Base-by-base conservation (phyloP, 2,329 filamentous ascomycete species). In the Fragosphaeria purpurea region DNA sequence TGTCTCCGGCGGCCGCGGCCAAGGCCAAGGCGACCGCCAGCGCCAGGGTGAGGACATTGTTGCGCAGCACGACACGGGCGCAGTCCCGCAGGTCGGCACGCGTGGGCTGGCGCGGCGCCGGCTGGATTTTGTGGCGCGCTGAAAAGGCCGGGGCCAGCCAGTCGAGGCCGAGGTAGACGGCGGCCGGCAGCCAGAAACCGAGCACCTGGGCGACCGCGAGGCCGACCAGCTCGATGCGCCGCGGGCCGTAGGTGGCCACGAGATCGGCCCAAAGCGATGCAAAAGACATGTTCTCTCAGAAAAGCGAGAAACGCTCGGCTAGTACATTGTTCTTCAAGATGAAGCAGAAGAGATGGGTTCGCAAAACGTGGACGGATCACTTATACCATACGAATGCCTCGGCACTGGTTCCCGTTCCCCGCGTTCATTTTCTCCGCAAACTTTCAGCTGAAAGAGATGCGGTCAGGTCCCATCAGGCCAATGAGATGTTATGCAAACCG, bases 91-190 rank as follows among this genome's bases (percentile, higher is more conserved):
- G 65, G n/a, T 78, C 72, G 3, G 58, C 55, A 1, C 59, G 41
- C 1, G 67, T 72, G 1, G 76, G 75, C 56, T 77, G 74, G 46
- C 70, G 72, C 1, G 70, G 69, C 0, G 70, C 66, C 0, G 74
- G 73, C 54, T 79, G 76, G 51, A 79, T 71, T 58, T 79, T 79
- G 65, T 79, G 75, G 5, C 64, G 65, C 7, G 64, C 63, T 0
- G 75, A 72, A 56, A 77, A 79, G 7, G 57, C 44, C 0, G 76
- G 76, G n/a, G 68, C 63, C 9, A 72, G 9, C 8, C 53, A 41
- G 55, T 75, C 71, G 11, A 79, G 65, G 0, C 59, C 60, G 31
- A 72, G 61, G 56, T 72, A 77, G 46, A 67, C 33, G 8, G 60
- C 56, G 5, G 66, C 70, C 0, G 70, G 70, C 37, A 71, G 47